Conservation (phyloP, 352 stramenopile genomes). For the Globisporangium apiculatum region DNA sequence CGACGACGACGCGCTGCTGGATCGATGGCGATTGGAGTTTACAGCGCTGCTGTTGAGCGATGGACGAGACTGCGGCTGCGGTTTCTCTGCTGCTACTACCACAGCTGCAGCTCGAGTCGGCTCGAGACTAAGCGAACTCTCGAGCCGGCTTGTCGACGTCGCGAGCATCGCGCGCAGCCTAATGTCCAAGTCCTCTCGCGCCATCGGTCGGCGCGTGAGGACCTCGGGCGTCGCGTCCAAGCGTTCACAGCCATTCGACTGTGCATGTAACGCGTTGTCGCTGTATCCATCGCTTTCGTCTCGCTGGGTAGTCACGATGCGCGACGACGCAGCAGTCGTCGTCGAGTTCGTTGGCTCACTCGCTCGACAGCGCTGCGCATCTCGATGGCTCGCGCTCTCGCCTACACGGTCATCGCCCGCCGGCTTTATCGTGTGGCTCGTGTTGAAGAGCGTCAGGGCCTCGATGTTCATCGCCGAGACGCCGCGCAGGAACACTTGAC, state of each 20-base stretch:
- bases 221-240: background rate
- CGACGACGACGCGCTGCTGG: background rate
- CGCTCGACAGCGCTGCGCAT: background rate
- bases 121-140: conserved; percentile 1
- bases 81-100: background rate
- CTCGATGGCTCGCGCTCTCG: background rate
- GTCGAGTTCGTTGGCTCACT: background rate
- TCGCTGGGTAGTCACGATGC: background rate
- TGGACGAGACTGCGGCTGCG: no score
- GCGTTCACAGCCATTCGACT: no score
- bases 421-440: conserved; percentile 26
- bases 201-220: conserved; percentile 2
- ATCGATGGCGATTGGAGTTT: background rate
- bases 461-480: conserved; percentile 81
- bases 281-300: background rate
- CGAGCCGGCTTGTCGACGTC: conserved; percentile 7
- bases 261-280: no score
- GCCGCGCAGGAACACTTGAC: conserved; percentile 57
- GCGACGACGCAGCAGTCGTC: no score
- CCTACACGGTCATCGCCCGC: conserved; percentile 4
- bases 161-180: conserved; percentile 10
- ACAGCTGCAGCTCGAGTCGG: background rate
- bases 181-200: conserved; percentile 5
- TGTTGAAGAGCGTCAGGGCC: conserved; percentile 50
- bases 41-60: background rate